phyloP scores from a whole-genome alignment of 495 filamentous ascomycete genomes.

The Lichenothelia convexa region DNA sequence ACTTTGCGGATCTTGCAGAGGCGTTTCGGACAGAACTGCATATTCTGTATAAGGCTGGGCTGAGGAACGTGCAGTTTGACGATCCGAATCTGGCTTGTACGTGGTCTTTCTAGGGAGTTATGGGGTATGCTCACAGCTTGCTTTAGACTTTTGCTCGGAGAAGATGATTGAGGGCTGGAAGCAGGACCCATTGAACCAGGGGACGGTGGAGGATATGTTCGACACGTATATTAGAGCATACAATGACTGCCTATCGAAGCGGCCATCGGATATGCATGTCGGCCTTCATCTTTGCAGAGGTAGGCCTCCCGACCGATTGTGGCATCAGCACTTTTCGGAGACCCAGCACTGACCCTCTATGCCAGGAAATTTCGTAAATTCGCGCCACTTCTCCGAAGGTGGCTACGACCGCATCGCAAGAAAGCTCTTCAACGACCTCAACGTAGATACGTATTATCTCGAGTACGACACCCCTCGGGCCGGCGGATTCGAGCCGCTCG shows the following conservation, averaged over 20 bases:
- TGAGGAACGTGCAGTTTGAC: slow-evolving; percentile 47
- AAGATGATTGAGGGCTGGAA: slow-evolving; percentile 44
- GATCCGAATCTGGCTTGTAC: slow-evolving; percentile 41
- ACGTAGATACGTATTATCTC: slow-evolving; percentile 50
- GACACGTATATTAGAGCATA: slow-evolving; percentile 43
- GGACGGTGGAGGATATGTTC: slow-evolving; percentile 31
- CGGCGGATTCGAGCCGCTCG: slow-evolving; percentile 47
- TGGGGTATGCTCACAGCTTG: neutral
- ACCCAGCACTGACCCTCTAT: neutral
- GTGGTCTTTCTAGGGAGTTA: slow-evolving; percentile 2
- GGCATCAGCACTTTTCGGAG: neutral
- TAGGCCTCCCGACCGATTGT: neutral
- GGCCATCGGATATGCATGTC: slow-evolving; percentile 41
- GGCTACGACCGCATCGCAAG: slow-evolving; percentile 50
- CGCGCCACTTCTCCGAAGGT: slow-evolving; percentile 43
- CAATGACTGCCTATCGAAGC: slow-evolving; percentile 38
- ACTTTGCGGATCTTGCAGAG: slow-evolving; percentile 41
- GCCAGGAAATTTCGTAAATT: slow-evolving; percentile 36
- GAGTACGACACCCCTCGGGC: slow-evolving; percentile 51
- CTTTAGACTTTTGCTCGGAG: slow-evolving; percentile 43
- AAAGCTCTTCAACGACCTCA: slow-evolving; percentile 42
- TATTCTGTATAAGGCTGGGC: slow-evolving; percentile 41
- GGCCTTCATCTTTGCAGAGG: slow-evolving; percentile 42
- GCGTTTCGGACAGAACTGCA: slow-evolving; percentile 42
- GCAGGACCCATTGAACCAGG: slow-evolving; percentile 35